A percentile compares a stretch with the other conserved stretches of the same genome.
Evolutionary conservation across 257 asterid genomes (phyloP).

Genomic region (Penstemon eatonii): DNA sequence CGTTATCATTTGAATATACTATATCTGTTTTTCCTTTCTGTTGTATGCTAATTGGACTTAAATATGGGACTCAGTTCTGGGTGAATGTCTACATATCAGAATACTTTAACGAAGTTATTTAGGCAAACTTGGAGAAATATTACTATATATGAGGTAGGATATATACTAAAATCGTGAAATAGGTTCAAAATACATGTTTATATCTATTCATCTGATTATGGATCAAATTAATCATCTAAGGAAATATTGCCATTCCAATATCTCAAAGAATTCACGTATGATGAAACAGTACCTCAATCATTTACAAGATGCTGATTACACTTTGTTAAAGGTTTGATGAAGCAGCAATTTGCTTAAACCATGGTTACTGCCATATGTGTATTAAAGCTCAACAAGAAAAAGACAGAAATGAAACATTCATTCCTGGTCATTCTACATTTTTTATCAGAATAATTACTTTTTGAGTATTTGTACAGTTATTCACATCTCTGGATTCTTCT

Average conservation of each 20-base stretch:
- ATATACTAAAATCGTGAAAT: neutral
- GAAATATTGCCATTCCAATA: neutral
- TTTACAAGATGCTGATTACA: neutral
- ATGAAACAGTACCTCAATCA: neutral
- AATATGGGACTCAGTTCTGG: neutral
- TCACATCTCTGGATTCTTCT: slow-evolving; percentile 10
- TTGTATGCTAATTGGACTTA: neutral
- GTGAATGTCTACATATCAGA: neutral
- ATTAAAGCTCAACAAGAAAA: neutral
- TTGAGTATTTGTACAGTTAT: slow-evolving; percentile 11
- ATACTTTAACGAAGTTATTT: neutral
- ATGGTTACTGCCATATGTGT: neutral
- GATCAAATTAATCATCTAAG: neutral
- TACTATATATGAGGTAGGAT: neutral
- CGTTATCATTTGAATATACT: slow-evolving; percentile 7
- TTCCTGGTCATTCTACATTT: slow-evolving; percentile 7
- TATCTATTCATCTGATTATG: neutral
- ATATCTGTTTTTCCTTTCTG: neutral
- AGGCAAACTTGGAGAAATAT: neutral
- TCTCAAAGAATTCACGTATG: neutral
- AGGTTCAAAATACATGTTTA: neutral
- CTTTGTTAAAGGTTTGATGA: neutral
- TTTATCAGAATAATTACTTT: slow-evolving; percentile 12
- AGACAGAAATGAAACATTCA: neutral
- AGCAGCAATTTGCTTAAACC: neutral